Percentiles rank a stretch among this genome's conserved stretches.
These are phyloP conservation scores for Diaporthe citrichinensis DNA, from an alignment of 2,329 filamentous ascomycete species.

Conservation along the genomic window DNA sequence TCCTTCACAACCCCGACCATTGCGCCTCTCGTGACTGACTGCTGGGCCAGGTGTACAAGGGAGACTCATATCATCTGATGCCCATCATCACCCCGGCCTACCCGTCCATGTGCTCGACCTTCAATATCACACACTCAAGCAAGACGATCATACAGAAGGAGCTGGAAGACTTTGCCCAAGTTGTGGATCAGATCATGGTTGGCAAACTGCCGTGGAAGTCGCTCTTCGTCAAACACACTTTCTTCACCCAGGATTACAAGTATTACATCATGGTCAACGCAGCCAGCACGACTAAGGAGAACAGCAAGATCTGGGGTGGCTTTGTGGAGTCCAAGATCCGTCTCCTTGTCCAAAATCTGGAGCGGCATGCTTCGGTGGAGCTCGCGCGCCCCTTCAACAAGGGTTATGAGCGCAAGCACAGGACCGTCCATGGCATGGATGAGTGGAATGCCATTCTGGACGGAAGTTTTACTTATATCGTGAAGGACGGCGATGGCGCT, in stretches of 20 bases:
- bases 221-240: slow-evolving; percentile 89
- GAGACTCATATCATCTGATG: slow-evolving; percentile 92
- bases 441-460: slow-evolving; percentile 68
- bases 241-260: slow-evolving; percentile 94
- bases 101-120: slow-evolving; percentile 97
- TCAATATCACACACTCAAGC: slow-evolving; percentile 91
- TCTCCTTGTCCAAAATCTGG: slow-evolving; percentile 85
- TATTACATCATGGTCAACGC: slow-evolving; percentile 94
- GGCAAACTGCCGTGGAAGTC: slow-evolving; percentile 87
- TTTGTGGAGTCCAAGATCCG: slow-evolving; percentile 95
- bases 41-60: slow-evolving; percentile 75
- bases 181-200: slow-evolving; percentile 84
- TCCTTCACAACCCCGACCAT: not conserved
- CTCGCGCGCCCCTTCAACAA: slow-evolving; percentile 94
- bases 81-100: slow-evolving; percentile 98
- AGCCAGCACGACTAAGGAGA: slow-evolving; percentile 85
- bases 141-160: slow-evolving; percentile 88
- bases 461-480: slow-evolving; percentile 64
- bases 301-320: slow-evolving; percentile 89
- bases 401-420: slow-evolving; percentile 87
- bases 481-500: slow-evolving; percentile 52
- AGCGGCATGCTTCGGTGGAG: slow-evolving; percentile 83
- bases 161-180: slow-evolving; percentile 80
- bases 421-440: slow-evolving; percentile 66
- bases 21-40: slow-evolving; percentile 42